Percentiles rank a stretch among this genome's conserved stretches.
Conservation (phyloP, 2,329 filamentous ascomycete genomes). For the Aspergillus aculeatinus region DNA sequence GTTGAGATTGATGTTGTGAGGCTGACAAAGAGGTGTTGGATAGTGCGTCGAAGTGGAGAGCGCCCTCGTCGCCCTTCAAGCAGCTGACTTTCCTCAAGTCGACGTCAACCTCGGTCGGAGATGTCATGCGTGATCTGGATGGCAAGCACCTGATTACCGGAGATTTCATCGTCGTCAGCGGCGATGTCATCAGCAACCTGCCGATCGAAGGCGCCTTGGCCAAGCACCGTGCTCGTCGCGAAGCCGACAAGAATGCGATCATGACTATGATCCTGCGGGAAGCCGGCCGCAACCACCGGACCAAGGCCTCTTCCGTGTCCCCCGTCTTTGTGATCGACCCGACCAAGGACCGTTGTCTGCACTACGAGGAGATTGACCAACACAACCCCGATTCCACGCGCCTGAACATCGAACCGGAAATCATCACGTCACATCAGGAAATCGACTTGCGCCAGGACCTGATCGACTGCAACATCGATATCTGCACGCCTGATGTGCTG, state of each 20-base stretch:
- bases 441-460: slow-evolving; percentile 83
- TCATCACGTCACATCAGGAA: slow-evolving; percentile 72
- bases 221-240: slow-evolving; percentile 75
- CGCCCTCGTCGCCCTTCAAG: slow-evolving; percentile 74
- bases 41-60: slow-evolving; percentile 70
- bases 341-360: slow-evolving; percentile 74
- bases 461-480: slow-evolving; percentile 92
- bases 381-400: slow-evolving; percentile 52
- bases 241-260: slow-evolving; percentile 87
- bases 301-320: slow-evolving; percentile 71
- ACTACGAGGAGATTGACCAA: slow-evolving; percentile 88
- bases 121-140: slow-evolving; percentile 92
- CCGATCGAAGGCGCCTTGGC: slow-evolving; percentile 76
- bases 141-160: slow-evolving; percentile 78
- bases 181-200: slow-evolving; percentile 87
- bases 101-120: slow-evolving; percentile 81
- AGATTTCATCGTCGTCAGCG: slow-evolving; percentile 90
- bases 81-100: slow-evolving; percentile 82
- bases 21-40: slow-evolving; percentile 5
- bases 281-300: slow-evolving; percentile 71
- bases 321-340: slow-evolving; percentile 87
- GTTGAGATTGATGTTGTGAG: background rate
- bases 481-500: slow-evolving; percentile 93
- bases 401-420: slow-evolving; percentile 71
- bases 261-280: slow-evolving; percentile 94